Conservation (phyloP, 345 rosid species). For the Balakata baccata region DNA sequence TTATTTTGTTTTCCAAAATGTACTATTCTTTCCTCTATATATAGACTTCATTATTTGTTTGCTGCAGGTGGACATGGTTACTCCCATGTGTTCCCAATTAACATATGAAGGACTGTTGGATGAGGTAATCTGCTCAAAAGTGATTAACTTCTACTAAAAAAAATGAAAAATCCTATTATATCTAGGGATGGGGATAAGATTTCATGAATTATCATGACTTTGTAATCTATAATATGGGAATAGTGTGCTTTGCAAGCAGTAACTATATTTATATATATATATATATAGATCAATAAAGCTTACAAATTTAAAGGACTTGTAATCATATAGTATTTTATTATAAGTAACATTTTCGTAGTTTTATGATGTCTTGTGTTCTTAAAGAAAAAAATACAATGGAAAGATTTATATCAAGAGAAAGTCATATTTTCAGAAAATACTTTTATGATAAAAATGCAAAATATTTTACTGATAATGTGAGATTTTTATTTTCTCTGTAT, state of each 20-base stretch:
- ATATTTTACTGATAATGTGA: no score
- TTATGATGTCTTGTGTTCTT: no score
- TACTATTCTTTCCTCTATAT: not conserved
- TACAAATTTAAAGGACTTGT: no score
- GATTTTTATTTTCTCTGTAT: no score
- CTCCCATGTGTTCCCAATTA: slow-evolving; percentile 90
- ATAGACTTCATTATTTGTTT: not conserved
- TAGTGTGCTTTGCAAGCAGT: no score
- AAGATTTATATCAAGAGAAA: no score
- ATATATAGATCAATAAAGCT: not conserved
- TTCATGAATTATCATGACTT: not conserved
- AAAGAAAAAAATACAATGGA: no score
- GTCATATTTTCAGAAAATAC: no score
- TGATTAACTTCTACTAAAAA: not conserved
- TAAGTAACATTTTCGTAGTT: no score
- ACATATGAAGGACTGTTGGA: slow-evolving; percentile 94
- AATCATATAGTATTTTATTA: no score
- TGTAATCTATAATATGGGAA: not conserved
- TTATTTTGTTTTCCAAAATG: not conserved
- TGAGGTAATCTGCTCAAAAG: slow-evolving; percentile 54
- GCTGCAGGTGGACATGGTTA: slow-evolving; percentile 89
- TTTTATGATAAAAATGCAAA: no score
- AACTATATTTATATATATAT: not conserved
- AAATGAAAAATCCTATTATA: not conserved
- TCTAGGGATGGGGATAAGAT: not conserved